These are phyloP conservation scores for Schrenkiella parvula DNA, from an alignment of 345 rosid species.

Conservation along the genomic window DNA sequence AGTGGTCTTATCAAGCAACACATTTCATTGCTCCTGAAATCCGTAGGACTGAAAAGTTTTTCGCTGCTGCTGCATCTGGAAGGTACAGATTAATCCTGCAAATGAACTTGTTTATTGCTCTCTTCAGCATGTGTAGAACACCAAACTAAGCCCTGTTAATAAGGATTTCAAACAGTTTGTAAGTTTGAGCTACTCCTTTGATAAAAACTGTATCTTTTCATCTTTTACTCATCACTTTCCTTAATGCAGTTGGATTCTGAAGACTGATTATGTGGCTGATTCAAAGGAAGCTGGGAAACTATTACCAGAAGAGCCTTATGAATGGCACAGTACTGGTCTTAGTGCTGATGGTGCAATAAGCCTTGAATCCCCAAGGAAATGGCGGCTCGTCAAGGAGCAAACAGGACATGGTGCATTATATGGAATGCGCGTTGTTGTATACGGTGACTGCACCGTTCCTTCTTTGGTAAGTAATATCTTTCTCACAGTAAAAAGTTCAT, in stretches of 20 bases:
- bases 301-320: conserved; percentile 75
- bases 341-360: conserved; percentile 79
- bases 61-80: conserved; percentile 61
- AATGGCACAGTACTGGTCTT: conserved; percentile 72
- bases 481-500: neutral
- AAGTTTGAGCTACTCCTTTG: neutral
- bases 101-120: neutral
- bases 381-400: conserved; percentile 75
- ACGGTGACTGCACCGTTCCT: conserved; percentile 89
- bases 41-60: conserved; percentile 83
- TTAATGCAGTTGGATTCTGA: conserved; percentile 87
- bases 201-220: neutral
- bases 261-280: conserved; percentile 69
- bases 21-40: conserved; percentile 74
- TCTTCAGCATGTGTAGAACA: neutral
- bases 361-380: conserved; percentile 83
- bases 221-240: neutral
- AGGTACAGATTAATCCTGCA: conserved; percentile 29
- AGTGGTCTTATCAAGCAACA: conserved; percentile 96
- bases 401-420: conserved; percentile 93
- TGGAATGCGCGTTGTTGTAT: conserved; percentile 68
- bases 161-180: neutral
- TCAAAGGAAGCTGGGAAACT: conserved; percentile 69
- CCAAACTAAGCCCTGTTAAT: neutral
- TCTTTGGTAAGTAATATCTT: conserved; percentile 60